A percentile compares a stretch with the other conserved stretches of the same genome.
Conservation (phyloP, 495 filamentous ascomycete genomes). For the Staphylotrichum longicolle region DNA sequence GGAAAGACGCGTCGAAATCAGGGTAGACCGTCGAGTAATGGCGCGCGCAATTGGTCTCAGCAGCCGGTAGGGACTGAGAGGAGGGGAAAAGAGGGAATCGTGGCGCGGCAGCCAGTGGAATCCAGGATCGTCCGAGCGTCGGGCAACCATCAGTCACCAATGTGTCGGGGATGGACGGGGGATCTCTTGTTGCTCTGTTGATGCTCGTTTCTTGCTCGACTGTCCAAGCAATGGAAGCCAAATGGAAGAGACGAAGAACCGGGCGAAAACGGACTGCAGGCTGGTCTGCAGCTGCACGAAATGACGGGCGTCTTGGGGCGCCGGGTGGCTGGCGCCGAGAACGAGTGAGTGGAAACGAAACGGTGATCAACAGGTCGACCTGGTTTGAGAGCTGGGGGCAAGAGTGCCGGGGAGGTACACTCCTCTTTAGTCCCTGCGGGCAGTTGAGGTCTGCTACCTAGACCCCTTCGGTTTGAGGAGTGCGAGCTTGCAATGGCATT, state of each 20-base stretch:
- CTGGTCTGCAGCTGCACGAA: neutral
- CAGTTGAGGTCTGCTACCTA: too few species aligned
- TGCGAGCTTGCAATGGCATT: too few species aligned
- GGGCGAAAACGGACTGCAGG: slow-evolving; percentile 1
- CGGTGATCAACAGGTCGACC: slow-evolving; percentile 13
- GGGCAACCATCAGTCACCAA: slow-evolving; percentile 2
- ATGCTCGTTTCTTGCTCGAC: too few species aligned
- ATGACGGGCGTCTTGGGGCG: neutral
- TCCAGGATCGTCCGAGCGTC: slow-evolving; percentile 22
- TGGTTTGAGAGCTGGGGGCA: neutral
- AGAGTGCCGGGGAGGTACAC: too few species aligned
- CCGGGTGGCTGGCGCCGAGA: slow-evolving; percentile 20
- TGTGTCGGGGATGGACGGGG: neutral
- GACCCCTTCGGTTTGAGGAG: too few species aligned
- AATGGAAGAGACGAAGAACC: slow-evolving; percentile 13
- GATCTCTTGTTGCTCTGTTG: neutral
- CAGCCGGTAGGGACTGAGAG: slow-evolving; percentile 10
- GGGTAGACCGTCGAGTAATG: neutral
- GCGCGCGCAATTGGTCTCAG: slow-evolving; percentile 8
- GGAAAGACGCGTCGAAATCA: neutral
- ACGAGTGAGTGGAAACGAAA: slow-evolving; percentile 19
- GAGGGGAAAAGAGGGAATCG: slow-evolving; percentile 3
- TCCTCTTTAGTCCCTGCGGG: too few species aligned
- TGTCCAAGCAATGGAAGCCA: slow-evolving; percentile 6
- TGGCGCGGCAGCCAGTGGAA: slow-evolving; percentile 6